phyloP scores from a whole-genome alignment of 345 rosid genomes.

The Triadica sebifera region DNA sequence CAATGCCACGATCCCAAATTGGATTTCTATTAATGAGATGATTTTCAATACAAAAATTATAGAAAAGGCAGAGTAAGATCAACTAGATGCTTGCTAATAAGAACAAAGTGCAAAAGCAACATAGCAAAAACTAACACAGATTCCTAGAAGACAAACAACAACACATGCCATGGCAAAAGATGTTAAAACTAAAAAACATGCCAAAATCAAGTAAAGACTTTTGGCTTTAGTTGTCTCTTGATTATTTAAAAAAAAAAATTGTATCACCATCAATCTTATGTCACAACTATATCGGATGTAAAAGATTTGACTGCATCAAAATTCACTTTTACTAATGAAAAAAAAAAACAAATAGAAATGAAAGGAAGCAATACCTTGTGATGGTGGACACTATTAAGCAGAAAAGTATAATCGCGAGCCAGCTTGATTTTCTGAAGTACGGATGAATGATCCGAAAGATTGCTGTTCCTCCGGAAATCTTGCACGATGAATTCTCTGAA shows the following conservation, averaged over 20 bases:
- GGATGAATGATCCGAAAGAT: slow-evolving; percentile 30
- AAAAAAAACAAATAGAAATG: background rate
- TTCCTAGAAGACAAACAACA: background rate
- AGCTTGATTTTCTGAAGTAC: slow-evolving; percentile 55
- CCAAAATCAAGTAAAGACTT: background rate
- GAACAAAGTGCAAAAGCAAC: background rate
- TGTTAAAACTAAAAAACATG: background rate
- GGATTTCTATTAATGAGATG: too few relatives aligned
- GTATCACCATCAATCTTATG: background rate
- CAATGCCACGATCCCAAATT: too few relatives aligned
- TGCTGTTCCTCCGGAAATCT: slow-evolving; percentile 52
- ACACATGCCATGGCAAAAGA: background rate
- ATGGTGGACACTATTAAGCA: slow-evolving; percentile 72
- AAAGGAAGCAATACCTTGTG: slow-evolving; percentile 56
- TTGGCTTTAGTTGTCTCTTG: background rate
- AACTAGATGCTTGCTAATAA: background rate
- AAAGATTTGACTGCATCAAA: too few relatives aligned
- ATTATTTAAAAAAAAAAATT: background rate
- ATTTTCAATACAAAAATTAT: too few relatives aligned
- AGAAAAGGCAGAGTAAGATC: too few relatives aligned
- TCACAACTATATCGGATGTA: background rate
- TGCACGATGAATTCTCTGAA: slow-evolving; percentile 55
- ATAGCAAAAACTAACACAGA: background rate
- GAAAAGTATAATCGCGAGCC: slow-evolving; percentile 60
- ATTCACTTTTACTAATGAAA: background rate